Evolutionary conservation across 208 protist species (phyloP).

Genomic region (Trypanosoma cruzi): DNA sequence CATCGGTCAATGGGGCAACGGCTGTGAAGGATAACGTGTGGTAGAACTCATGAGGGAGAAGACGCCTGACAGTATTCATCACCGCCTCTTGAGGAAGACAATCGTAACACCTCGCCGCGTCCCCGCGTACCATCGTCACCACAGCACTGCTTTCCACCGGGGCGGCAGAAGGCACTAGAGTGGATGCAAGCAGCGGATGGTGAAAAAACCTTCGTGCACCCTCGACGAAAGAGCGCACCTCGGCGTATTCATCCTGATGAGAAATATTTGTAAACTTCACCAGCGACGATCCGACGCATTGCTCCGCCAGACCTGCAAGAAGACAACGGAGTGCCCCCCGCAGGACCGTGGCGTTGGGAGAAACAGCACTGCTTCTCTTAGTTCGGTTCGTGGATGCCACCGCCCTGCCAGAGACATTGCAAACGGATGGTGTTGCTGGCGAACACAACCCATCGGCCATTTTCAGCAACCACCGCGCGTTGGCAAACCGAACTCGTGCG

Average conservation of each 20-base stretch:
- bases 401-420: neutral
- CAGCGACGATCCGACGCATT: constrained; percentile 29
- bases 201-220: constrained; percentile 15
- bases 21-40: constrained; percentile 36
- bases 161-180: constrained; percentile 13
- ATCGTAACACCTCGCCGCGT: constrained; percentile 74
- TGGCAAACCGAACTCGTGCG: constrained; percentile 39
- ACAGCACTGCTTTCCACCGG: neutral
- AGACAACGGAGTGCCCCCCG: constrained; percentile 56
- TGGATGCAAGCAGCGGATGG: neutral
- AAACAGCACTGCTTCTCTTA: neutral
- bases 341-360: constrained; percentile 32
- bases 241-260: constrained; percentile 61
- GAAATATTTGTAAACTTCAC: constrained; percentile 43
- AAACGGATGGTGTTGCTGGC: neutral
- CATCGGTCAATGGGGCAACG: constrained; percentile 13
- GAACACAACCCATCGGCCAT: constrained; percentile 10
- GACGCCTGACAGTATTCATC: constrained; percentile 29
- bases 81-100: constrained; percentile 62
- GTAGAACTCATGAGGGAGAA: constrained; percentile 58
- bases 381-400: neutral
- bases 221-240: constrained; percentile 65
- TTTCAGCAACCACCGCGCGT: constrained; percentile 10
- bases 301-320: constrained; percentile 43
- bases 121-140: constrained; percentile 46